A percentile compares a stretch with the other conserved stretches of the same genome.
These are phyloP conservation scores for Populus davidiana DNA, from an alignment of 345 rosid species.

Conservation along the genomic window DNA sequence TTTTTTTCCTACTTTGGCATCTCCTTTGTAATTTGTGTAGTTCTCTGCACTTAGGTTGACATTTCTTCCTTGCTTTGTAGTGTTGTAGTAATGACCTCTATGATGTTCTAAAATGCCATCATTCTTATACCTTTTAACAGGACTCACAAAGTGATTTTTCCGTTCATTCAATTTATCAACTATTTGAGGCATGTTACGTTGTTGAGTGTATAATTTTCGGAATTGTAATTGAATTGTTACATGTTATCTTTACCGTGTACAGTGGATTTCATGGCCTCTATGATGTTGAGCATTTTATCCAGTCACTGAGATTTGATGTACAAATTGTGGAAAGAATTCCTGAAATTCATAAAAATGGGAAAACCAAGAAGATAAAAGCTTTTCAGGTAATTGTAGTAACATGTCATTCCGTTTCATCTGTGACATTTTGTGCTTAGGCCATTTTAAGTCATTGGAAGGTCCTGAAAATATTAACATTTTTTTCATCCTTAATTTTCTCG, in stretches of 20 bases:
- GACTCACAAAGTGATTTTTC: neutral
- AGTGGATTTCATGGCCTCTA: constrained; percentile 97
- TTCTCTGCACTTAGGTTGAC: neutral
- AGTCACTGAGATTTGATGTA: constrained; percentile 76
- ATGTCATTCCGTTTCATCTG: neutral
- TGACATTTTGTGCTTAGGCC: neutral
- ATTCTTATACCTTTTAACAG: neutral
- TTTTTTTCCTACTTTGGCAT: neutral
- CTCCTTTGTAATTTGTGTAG: neutral
- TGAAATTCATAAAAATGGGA: constrained; percentile 80
- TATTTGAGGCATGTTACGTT: neutral
- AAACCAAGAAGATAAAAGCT: constrained; percentile 81
- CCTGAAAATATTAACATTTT: neutral
- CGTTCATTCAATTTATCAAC: neutral
- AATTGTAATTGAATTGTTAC: neutral
- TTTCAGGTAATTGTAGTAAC: constrained; percentile 54
- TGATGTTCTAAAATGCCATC: constrained; percentile 1
- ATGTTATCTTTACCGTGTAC: constrained; percentile 16
- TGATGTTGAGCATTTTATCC: constrained; percentile 90
- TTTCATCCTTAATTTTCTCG: neutral
- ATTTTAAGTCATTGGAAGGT: neutral
- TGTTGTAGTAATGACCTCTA: neutral
- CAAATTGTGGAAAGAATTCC: constrained; percentile 84
- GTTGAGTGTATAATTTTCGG: neutral
- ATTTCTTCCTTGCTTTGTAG: neutral